Evolutionary conservation across 1,139 yeast species (phyloP).

Genomic region (Geotrichum australiense): DNA sequence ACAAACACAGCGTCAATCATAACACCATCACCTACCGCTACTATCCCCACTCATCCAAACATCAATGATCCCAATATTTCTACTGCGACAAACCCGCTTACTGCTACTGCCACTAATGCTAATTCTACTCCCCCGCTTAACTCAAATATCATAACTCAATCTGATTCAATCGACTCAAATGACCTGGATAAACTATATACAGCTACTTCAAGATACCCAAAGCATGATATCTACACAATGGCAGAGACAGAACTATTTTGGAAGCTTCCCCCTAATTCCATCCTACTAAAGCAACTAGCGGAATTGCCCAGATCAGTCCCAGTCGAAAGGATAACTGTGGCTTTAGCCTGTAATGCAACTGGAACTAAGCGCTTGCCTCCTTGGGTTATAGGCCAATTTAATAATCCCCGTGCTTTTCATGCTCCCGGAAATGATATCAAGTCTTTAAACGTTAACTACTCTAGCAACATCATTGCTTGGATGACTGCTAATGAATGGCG

Average conservation of each 20-base stretch:
- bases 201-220: conserved; percentile 5
- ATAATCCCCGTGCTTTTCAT: conserved; percentile 12
- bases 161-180: conserved; percentile 5
- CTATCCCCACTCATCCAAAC: background rate
- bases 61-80: background rate
- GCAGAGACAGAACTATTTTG: conserved; percentile 14
- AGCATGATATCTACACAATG: conserved; percentile 17
- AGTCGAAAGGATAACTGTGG: conserved; percentile 15
- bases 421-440: conserved; percentile 15
- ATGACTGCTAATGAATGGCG: conserved; percentile 16
- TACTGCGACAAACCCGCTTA: background rate
- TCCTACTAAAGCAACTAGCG: conserved; percentile 4
- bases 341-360: conserved; percentile 15
- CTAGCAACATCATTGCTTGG: conserved; percentile 16
- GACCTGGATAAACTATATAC: conserved; percentile 4
- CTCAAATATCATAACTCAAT: background rate
- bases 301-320: background rate
- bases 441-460: conserved; percentile 11
- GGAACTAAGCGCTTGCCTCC: conserved; percentile 17
- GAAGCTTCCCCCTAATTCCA: conserved; percentile 12
- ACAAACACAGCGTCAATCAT: too few relatives aligned
- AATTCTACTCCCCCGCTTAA: conserved; percentile 2
- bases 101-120: conserved; percentile 1
- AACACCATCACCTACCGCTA: background rate
- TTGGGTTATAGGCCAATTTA: conserved; percentile 17